Evolutionary conservation across 306 rosid species (phyloP).

Genomic region (Gynostemma pentaphyllum): DNA sequence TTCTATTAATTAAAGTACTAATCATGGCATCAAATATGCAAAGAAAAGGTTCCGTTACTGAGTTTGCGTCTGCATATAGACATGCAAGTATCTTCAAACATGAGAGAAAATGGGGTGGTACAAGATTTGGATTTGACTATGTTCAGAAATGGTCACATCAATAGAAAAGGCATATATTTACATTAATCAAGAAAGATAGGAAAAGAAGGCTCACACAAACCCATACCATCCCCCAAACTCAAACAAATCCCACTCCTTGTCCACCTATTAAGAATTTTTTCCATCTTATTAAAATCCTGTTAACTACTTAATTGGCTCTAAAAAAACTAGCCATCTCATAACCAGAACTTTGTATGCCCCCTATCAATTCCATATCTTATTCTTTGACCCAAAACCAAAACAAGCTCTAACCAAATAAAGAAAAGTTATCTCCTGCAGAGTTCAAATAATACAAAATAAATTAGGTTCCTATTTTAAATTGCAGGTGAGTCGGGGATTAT

Average conservation of each 20-base stretch:
- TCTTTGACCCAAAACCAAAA: conserved; percentile 5
- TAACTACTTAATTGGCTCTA: conserved; percentile 4
- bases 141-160: no score
- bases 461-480: conserved; percentile 24
- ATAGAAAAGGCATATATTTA: background rate
- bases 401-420: conserved; percentile 8
- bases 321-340: background rate
- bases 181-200: conserved; percentile 6
- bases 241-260: background rate
- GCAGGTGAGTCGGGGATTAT: conserved; percentile 44
- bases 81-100: background rate
- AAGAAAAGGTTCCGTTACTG: background rate
- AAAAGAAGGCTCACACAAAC: conserved; percentile 1
- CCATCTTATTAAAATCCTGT: background rate
- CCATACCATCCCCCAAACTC: background rate
- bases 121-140: background rate
- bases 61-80: background rate
- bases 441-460: background rate
- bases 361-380: conserved; percentile 1
- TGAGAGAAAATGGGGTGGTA: background rate
- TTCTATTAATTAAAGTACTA: background rate
- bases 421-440: background rate
- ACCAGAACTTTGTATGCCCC: conserved; percentile 4
- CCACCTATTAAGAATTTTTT: background rate
- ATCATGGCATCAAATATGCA: background rate